Base-by-base conservation (phyloP, 1,284 basidiomycete genomes). In the Naganishia albida region DNA sequence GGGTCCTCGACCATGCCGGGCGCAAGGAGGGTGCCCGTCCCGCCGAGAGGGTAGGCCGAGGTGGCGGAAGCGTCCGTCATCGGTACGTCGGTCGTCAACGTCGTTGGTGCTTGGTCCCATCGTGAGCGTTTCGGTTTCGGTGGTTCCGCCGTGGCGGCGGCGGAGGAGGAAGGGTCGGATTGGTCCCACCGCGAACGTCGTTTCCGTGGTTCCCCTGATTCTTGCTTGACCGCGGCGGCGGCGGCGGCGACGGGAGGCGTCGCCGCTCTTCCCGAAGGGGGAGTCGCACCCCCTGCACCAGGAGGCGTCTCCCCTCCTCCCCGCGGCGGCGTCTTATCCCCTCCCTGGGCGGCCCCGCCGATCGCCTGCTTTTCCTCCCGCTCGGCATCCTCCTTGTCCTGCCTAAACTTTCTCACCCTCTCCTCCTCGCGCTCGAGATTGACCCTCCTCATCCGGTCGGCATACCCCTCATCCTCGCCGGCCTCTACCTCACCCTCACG, bases 1-100 rank as follows among this genome's bases (percentile, higher is more conserved):
- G 93, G 93, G 80, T 98, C 93, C 73, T 93, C 90, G 71, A 93
- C 90, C 87, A 92, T 91, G 73, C 90, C 88, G 60, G 91, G 90
- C 54, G 84, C 86, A 2, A 83, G 83, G 84, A 88, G 86, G 56
- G 80, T 71, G n/a, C 81, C 71, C 68, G 82, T 81, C 25, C 71
- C 70, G 39, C 44, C 71, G 66, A 66, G 72, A 18, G 49, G 39
- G 70, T 70, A 65, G 44, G 67, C 72, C 10, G 73, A 72, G 0
- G 74, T 71, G 63, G 71, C 68, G 25, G 71, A 70, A 49, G 71
- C 70, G 48, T 69, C 72, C 10, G 71, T 66, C 42, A 73, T 67
- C 48, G 69, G 56, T 43, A 69, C 73, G 67, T 63, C 72, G 69
- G 66, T 71, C 49, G 49, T 30, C 16, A 26, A 79, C 69, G 66